A percentile compares a stretch with the other conserved stretches of the same genome.
Conservation (phyloP, 176 grass and related monocot genomes). For the Avena insularis region DNA sequence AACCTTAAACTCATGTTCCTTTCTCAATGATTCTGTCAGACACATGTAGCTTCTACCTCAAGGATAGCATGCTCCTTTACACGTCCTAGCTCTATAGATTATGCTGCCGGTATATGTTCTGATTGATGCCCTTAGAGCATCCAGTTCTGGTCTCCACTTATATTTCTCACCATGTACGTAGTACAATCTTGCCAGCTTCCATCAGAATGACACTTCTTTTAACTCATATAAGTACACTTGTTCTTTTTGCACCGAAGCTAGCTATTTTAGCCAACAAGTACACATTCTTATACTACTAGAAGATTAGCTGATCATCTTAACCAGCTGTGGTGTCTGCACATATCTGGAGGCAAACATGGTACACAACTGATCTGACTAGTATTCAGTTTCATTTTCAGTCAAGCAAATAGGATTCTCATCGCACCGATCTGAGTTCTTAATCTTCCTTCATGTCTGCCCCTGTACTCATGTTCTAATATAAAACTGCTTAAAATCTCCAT, state of each 20-base stretch:
- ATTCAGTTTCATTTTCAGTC: background rate
- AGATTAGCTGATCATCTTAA: background rate
- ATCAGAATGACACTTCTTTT: no score
- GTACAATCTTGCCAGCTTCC: background rate
- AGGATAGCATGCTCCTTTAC: conserved; percentile 27
- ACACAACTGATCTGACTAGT: background rate
- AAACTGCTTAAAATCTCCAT: background rate
- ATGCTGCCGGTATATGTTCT: background rate
- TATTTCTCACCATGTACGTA: background rate
- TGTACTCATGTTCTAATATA: background rate
- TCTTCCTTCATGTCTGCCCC: background rate
- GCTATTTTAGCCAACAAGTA: background rate
- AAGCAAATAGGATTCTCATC: background rate
- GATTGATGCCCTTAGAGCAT: conserved; percentile 22
- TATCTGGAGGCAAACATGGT: conserved; percentile 43
- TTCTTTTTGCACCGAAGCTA: background rate
- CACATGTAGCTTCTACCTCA: background rate
- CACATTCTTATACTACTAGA: background rate
- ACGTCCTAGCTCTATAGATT: conserved; percentile 27
- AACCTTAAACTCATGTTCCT: background rate
- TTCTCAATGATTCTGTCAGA: background rate
- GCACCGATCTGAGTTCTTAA: background rate
- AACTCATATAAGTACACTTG: no score
- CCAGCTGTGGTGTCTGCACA: background rate
- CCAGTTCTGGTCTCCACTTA: conserved; percentile 38